Conservation (phyloP, 1,284 basidiomycete genomes). For the Pholiota adiposa region DNA sequence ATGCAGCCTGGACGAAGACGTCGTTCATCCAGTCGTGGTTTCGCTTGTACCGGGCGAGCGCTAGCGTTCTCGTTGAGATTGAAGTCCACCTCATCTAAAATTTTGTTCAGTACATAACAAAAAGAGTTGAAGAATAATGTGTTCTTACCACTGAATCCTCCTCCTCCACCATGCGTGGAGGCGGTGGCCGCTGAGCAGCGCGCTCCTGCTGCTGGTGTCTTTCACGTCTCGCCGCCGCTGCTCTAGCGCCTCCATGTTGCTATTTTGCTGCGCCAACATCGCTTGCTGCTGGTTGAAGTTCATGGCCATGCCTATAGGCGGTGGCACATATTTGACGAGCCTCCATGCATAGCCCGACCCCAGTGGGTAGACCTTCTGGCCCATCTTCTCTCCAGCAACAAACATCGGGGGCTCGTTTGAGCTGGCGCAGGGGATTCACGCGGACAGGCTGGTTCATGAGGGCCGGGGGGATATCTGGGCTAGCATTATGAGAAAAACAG, state of each 20-base stretch:
- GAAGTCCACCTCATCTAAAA: conserved; percentile 66
- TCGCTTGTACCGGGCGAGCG: conserved; percentile 70
- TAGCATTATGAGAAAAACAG: conserved; percentile 10
- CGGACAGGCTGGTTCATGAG: conserved; percentile 64
- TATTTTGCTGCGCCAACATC: conserved; percentile 73
- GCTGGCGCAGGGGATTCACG: conserved; percentile 64
- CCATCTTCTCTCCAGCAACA: conserved; percentile 69
- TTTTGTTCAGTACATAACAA: neutral
- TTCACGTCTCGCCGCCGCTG: conserved; percentile 57
- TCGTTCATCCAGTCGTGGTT: conserved; percentile 85
- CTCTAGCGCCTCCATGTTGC: conserved; percentile 69
- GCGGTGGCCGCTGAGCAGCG: conserved; percentile 35
- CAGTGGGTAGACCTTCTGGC: conserved; percentile 60
- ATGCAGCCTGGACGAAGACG: conserved; percentile 64
- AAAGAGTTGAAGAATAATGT: neutral
- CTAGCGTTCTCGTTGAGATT: conserved; percentile 73
- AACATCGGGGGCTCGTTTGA: conserved; percentile 66
- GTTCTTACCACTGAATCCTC: conserved; percentile 67
- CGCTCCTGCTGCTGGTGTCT: conserved; percentile 41
- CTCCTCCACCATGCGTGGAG: conserved; percentile 48
- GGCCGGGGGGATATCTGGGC: conserved; percentile 57
- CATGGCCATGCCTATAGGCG: conserved; percentile 39
- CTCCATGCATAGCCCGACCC: conserved; percentile 35
- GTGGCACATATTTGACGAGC: conserved; percentile 30
- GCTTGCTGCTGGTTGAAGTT: conserved; percentile 55